A percentile compares a stretch with the other conserved stretches of the same genome.
phyloP scores from a whole-genome alignment of 257 asterid genomes.

The Phtheirospermum japonicum region DNA sequence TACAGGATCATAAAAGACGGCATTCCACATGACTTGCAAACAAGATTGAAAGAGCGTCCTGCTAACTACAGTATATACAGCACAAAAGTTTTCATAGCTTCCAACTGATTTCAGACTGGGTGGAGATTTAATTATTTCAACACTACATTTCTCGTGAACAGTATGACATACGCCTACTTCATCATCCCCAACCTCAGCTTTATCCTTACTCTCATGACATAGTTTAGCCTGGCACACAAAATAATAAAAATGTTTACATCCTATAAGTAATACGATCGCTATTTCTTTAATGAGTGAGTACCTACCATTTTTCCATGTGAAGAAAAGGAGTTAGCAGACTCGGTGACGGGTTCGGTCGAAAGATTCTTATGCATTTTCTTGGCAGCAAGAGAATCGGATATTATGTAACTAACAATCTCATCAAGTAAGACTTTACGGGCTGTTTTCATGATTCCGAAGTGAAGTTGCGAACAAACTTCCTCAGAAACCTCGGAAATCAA shows the following conservation, averaged over 20 bases:
- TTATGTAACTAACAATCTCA: slow-evolving; percentile 73
- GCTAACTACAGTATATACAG: slow-evolving; percentile 46
- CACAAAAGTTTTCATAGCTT: slow-evolving; percentile 69
- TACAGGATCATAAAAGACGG: slow-evolving; percentile 59
- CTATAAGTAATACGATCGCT: slow-evolving; percentile 9
- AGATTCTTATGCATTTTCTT: slow-evolving; percentile 48
- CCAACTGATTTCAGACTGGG: slow-evolving; percentile 59
- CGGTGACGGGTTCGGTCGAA: slow-evolving; percentile 37
- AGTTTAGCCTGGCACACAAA: slow-evolving; percentile 47
- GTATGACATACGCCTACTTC: slow-evolving; percentile 36
- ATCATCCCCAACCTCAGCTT: slow-evolving; percentile 31
- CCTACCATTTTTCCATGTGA: slow-evolving; percentile 43
- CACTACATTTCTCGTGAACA: slow-evolving; percentile 32
- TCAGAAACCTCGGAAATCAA: slow-evolving; percentile 62
- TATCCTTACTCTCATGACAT: slow-evolving; percentile 34
- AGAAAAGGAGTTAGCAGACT: slow-evolving; percentile 34
- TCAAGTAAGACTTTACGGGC: slow-evolving; percentile 81
- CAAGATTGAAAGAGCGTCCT: slow-evolving; percentile 56
- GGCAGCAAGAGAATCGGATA: slow-evolving; percentile 53
- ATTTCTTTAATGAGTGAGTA: slow-evolving; percentile 15
- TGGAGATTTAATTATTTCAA: slow-evolving; percentile 36
- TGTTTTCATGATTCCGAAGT: slow-evolving; percentile 74
- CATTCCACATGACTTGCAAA: slow-evolving; percentile 80
- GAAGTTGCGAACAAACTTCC: slow-evolving; percentile 76
- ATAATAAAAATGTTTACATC: slow-evolving; percentile 18